A percentile compares a stretch with the other conserved stretches of the same genome.
phyloP scores from a whole-genome alignment of 2,329 filamentous ascomycete genomes.

The Exophiala oligosperma region DNA sequence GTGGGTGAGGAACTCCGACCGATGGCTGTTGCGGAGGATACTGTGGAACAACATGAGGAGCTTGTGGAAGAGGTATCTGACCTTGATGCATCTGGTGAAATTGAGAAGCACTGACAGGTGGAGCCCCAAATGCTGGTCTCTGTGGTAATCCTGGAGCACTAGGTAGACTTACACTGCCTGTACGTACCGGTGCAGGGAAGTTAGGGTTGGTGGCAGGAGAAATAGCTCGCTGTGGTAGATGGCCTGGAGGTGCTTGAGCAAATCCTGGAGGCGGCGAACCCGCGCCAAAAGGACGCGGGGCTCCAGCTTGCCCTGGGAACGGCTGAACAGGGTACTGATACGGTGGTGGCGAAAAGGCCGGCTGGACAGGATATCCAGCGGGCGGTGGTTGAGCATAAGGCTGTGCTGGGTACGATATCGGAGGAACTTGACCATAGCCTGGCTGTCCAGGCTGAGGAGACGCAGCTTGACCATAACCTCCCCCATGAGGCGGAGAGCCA shows the following conservation, averaged over 20 bases:
- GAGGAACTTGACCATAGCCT: constrained; percentile 18
- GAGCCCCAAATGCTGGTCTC: constrained; percentile 58
- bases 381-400: constrained; percentile 25
- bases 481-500: constrained; percentile 13
- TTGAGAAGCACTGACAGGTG: constrained; percentile 53
- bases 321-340: constrained; percentile 37
- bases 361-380: constrained; percentile 30
- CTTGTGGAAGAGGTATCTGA: constrained; percentile 40
- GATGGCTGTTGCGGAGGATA: constrained; percentile 20
- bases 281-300: constrained; percentile 40
- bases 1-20: constrained; percentile 14
- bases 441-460: constrained; percentile 27
- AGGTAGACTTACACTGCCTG: constrained; percentile 57
- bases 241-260: constrained; percentile 42
- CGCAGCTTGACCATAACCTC: constrained; percentile 29
- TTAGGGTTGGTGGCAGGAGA: constrained; percentile 28
- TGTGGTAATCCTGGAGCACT: constrained; percentile 60
- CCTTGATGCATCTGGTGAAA: constrained; percentile 61
- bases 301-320: constrained; percentile 35
- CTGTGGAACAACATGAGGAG: constrained; percentile 25
- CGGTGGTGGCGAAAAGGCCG: constrained; percentile 33
- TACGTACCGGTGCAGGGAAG: constrained; percentile 38
- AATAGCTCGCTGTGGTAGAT: constrained; percentile 44
- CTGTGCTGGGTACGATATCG: constrained; percentile 20
- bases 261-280: constrained; percentile 44